Evolutionary conservation across 306 rosid species (phyloP), one percentile per base, ranked within the genome.

Genomic region (Crotalaria pallida): DNA sequence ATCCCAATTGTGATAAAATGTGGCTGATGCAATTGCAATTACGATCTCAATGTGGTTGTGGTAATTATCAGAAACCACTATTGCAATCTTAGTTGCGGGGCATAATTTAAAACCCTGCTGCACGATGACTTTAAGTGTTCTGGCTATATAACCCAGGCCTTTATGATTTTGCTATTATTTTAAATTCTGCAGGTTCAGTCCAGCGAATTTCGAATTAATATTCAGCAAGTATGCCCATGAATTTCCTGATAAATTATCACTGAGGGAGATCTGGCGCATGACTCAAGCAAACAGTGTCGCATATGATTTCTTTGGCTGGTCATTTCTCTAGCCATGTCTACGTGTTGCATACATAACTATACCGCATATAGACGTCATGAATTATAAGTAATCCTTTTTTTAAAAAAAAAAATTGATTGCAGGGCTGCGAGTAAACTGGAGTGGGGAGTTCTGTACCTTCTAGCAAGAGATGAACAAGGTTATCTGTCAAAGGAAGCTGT

Each of bases 241-340:
- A 11, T 77, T 73, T 16, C 86, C 95, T 24, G 92, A 88, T 43
- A 90, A 88, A 80, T 80, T 90, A 71, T 58, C 84, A 6, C 17
- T 84, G 0, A 40, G 24, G 67, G 95, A 90, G 79, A 56, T 90
- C 7, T 90, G 96, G 95, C 76, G 81, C 66, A 90, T 88, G 96
- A 90, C 96, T 33, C 74, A 88, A 44, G 92, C 79, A 22, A 86
- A 88, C 79, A 84, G 88, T 27, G 84, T 82, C 17, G 82, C 86
- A 22, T 83, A 75, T 59, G 96, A 88, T 77, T 81, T 77, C 83
- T 88, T 90, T 77, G 95, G 96, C 83, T 84, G 96, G 95, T 87
- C 10, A 36, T 68, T 3, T 5, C 18, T 58, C 19, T 72, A 50
- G 71, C 51, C 53, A 40, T 47, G 4, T 8, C 41, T 22, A 5